These are phyloP conservation scores for Hanseniaspora gamundiae DNA, from an alignment of 1,139 yeast species.

Conservation along the genomic window DNA sequence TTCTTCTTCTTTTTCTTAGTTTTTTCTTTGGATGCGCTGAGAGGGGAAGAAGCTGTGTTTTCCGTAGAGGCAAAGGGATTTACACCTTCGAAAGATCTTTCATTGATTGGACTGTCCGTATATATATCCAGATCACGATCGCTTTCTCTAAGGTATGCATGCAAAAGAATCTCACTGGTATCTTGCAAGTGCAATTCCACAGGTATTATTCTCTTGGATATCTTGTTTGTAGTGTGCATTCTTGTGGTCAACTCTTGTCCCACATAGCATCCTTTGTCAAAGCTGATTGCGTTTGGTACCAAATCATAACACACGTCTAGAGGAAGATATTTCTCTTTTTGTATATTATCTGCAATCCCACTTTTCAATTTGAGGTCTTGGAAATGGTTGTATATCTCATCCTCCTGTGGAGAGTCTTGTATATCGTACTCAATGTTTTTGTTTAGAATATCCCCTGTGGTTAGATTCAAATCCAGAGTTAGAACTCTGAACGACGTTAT, in stretches of 20 bases:
- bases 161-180: too few species aligned
- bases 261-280: constrained; percentile 85
- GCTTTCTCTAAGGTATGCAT: constrained; percentile 7
- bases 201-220: constrained; percentile 73
- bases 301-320: constrained; percentile 72
- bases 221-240: constrained; percentile 70
- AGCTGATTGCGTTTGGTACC: constrained; percentile 66
- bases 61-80: neutral
- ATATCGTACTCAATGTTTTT: neutral
- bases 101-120: constrained; percentile 2
- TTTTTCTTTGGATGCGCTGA: too few species aligned
- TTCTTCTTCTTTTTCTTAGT: neutral
- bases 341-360: neutral
- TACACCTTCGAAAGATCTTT: neutral
- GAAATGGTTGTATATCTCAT: neutral
- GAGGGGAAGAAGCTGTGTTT: neutral
- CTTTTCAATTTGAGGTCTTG: neutral
- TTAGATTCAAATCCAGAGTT: neutral
- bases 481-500: neutral
- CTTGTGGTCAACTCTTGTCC: constrained; percentile 94
- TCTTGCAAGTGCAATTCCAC: constrained; percentile 29
- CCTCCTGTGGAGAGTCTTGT: neutral
- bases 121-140: constrained; percentile 7
- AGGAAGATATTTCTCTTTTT: constrained; percentile 45
- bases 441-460: neutral